Base-by-base conservation (phyloP, 768 basidiomycete genomes). In the Amanita phalloides region DNA sequence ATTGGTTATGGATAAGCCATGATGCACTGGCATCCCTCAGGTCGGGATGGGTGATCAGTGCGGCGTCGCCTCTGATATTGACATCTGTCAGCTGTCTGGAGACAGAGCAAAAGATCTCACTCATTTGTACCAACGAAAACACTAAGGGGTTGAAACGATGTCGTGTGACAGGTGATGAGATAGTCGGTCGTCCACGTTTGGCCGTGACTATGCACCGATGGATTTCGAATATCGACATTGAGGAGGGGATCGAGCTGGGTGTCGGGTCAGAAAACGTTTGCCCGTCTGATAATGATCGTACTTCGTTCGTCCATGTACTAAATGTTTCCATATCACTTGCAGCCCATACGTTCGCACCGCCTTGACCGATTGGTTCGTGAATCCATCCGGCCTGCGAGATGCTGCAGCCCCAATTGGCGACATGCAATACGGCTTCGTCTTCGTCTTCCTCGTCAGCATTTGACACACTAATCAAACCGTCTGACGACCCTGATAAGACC, bases 311-410 rank as follows among this genome's bases (percentile, higher is more conserved):
- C 94, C 92, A 97, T 11, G 79, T 74, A 51, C 86, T 86, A 57
- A 94, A 86, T 0, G 88, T 91, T 65, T 97, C 92, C 93, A 96
- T 96, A 67, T 96, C 94, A 56, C 90, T 93, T 9, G 81, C 76
- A 21, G 84, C 86, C 91, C 92, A 96, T 6, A 92, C 71, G 44
- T 64, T 68, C 28, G 68, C 67, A 13, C 56, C 61, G 6, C 35
- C 39, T 45, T 37, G 33, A 6, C 32, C 20, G 7, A 7, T 37
- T 21, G 20, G 39, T 4, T 20, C 21, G n/a, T 25, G 59, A 56
- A 78, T 74, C 84, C 82, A 87, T 1, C 83, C 90, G 6, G 78
- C 81, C 60, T 88, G 86, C 0, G 85, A 83, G 54, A 90, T 69
- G 60, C 84, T 90, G 60, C 81, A 82, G 2, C 86, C 89, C 81